Evolutionary conservation across 257 asterid species (phyloP).

Genomic region (Capsicum pubescens): DNA sequence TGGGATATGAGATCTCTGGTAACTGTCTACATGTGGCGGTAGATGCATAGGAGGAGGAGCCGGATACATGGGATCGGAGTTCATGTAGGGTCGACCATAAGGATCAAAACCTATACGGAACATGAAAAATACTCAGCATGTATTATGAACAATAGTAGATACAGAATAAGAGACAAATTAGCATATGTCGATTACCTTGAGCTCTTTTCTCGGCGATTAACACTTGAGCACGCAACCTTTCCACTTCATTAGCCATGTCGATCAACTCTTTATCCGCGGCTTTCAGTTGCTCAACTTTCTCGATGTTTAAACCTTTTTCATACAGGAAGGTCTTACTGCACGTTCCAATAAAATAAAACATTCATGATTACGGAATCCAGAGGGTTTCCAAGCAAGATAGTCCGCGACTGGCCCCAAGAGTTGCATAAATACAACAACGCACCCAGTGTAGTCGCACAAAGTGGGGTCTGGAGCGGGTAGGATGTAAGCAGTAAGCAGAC

Average conservation of each 20-base stretch:
- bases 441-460: too few species aligned
- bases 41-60: constrained; percentile 41
- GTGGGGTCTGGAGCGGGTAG: too few species aligned
- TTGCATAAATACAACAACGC: too few species aligned
- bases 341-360: constrained; percentile 29
- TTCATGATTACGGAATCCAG: not conserved
- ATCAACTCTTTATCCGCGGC: constrained; percentile 70
- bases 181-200: constrained; percentile 48
- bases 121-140: constrained; percentile 29
- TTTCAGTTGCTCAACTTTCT: constrained; percentile 74
- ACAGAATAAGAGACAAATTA: constrained; percentile 22
- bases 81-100: constrained; percentile 38
- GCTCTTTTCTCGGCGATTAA: constrained; percentile 60
- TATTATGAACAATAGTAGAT: not conserved
- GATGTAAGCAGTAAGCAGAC: too few species aligned
- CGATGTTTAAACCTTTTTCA: constrained; percentile 69
- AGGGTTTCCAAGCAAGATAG: not conserved
- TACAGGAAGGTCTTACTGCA: constrained; percentile 69
- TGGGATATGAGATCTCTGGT: constrained; percentile 38
- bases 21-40: constrained; percentile 40
- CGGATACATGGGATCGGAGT: constrained; percentile 44
- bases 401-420: too few species aligned
- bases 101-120: constrained; percentile 49
- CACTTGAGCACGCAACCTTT: constrained; percentile 60
- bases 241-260: constrained; percentile 62